These are phyloP conservation scores for Asterophora lycoperdoides DNA, from an alignment of 768 basidiomycete genomes.

Conservation along the genomic window DNA sequence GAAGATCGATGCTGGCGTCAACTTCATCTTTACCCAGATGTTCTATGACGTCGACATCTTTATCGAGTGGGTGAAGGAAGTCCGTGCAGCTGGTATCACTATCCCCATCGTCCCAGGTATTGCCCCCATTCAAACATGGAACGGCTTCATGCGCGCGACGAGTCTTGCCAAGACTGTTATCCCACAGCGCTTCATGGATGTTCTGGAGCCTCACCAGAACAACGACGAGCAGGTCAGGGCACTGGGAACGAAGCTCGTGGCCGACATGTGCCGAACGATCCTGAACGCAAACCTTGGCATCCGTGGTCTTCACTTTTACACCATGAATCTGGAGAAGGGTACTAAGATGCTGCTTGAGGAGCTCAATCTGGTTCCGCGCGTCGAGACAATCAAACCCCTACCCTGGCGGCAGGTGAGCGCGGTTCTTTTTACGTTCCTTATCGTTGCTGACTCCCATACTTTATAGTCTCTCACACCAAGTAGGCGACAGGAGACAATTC, in stretches of 20 bases:
- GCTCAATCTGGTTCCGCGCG: constrained; percentile 78
- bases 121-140: constrained; percentile 95
- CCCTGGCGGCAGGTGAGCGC: constrained; percentile 88
- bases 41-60: constrained; percentile 94
- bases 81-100: constrained; percentile 81
- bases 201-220: constrained; percentile 81
- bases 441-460: constrained; percentile 12
- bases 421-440: not conserved
- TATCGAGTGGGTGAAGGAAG: constrained; percentile 82
- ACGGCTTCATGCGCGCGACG: constrained; percentile 85
- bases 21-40: constrained; percentile 98
- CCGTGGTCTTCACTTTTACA: constrained; percentile 91
- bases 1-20: constrained; percentile 85
- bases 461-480: constrained; percentile 89
- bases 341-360: constrained; percentile 95
- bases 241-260: constrained; percentile 91
- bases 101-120: constrained; percentile 92
- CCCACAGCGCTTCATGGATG: constrained; percentile 70
- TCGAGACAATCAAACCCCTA: constrained; percentile 90
- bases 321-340: constrained; percentile 95
- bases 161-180: constrained; percentile 74
- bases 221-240: constrained; percentile 91
- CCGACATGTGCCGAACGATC: constrained; percentile 89
- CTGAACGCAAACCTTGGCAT: constrained; percentile 77
- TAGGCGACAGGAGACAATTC: constrained; percentile 86